Evolutionary conservation across 2,329 filamentous ascomycete species (phyloP).

Genomic region (Diaporthe citriasiana): DNA sequence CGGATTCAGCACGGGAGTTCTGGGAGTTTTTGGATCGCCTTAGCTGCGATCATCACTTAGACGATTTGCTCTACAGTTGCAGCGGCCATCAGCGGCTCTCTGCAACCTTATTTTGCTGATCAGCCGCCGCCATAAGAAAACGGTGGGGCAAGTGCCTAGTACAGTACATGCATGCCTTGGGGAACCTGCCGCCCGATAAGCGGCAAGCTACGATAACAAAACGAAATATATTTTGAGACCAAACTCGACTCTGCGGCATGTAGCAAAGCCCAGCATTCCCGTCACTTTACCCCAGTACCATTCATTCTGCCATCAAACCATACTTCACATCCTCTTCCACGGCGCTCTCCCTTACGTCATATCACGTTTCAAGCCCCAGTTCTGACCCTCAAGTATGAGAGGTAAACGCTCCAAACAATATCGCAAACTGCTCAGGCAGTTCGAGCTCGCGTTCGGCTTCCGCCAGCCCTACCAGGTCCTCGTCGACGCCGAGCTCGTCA

Average conservation of each 20-base stretch:
- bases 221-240: constrained; percentile 38
- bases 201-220: constrained; percentile 37
- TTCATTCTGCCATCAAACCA: not conserved
- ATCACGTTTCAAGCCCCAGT: constrained; percentile 25
- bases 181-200: not conserved
- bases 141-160: not conserved
- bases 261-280: not conserved
- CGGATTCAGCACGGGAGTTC: constrained; percentile 26
- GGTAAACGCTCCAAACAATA: constrained; percentile 69
- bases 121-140: constrained; percentile 20
- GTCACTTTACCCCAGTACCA: no score
- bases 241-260: constrained; percentile 6
- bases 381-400: constrained; percentile 55
- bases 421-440: constrained; percentile 92
- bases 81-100: not conserved
- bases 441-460: constrained; percentile 88
- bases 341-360: not conserved
- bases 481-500: constrained; percentile 87
- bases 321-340: not conserved
- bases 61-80: not conserved
- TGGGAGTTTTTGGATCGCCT: not conserved
- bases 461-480: constrained; percentile 95
- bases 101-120: constrained; percentile 33
- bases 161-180: not conserved
- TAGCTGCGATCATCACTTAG: not conserved